Evolutionary conservation across 2,329 filamentous ascomycete genomes (phyloP).

Genomic region (Aspergillus intermedius): DNA sequence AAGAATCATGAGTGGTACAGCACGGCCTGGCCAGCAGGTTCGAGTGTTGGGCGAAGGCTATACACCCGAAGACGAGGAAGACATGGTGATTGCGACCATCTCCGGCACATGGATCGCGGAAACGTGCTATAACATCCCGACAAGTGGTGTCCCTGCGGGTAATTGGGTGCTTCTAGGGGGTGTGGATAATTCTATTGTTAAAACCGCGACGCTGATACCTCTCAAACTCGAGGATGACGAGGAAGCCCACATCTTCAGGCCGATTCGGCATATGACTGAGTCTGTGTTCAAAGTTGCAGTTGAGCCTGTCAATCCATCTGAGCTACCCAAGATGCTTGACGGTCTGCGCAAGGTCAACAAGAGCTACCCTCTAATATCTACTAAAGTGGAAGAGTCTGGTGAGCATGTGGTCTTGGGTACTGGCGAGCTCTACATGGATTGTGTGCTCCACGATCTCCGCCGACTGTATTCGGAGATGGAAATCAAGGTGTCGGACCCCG

Average conservation of each 20-base stretch:
- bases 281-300: slow-evolving; percentile 97
- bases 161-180: slow-evolving; percentile 89
- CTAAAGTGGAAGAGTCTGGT: slow-evolving; percentile 95
- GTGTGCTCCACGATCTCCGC: slow-evolving; percentile 88
- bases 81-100: slow-evolving; percentile 84
- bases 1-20: slow-evolving; percentile 86
- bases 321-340: slow-evolving; percentile 97
- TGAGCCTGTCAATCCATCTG: slow-evolving; percentile 95
- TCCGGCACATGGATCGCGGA: slow-evolving; percentile 84
- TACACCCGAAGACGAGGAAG: slow-evolving; percentile 93
- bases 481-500: slow-evolving; percentile 95
- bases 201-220: slow-evolving; percentile 85
- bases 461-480: slow-evolving; percentile 98
- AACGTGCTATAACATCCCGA: slow-evolving; percentile 85
- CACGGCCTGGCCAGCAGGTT: slow-evolving; percentile 71
- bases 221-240: slow-evolving; percentile 76
- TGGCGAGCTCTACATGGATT: slow-evolving; percentile 99
- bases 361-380: slow-evolving; percentile 89
- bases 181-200: slow-evolving; percentile 96
- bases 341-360: slow-evolving; percentile 96
- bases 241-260: slow-evolving; percentile 91
- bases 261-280: slow-evolving; percentile 89
- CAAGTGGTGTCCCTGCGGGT: slow-evolving; percentile 85
- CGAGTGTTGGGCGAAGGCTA: slow-evolving; percentile 92
- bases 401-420: slow-evolving; percentile 94